A percentile compares a stretch with the other conserved stretches of the same genome.
Evolutionary conservation across 805 yeast species (phyloP).

Genomic region (Hanseniaspora vineae): DNA sequence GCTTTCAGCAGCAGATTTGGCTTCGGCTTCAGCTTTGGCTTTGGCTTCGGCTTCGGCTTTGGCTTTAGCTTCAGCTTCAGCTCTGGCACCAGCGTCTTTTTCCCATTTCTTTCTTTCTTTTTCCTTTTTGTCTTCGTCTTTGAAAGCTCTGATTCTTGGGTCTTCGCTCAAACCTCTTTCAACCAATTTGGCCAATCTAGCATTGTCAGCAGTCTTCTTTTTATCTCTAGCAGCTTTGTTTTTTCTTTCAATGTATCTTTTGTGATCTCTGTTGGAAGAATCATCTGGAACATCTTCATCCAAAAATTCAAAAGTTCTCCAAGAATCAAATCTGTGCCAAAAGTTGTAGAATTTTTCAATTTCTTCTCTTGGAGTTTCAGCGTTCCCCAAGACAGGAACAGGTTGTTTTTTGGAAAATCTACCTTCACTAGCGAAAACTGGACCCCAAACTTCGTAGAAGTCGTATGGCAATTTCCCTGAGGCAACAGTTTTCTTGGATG

Average conservation of each 20-base stretch:
- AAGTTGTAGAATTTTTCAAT: slow-evolving; percentile 82
- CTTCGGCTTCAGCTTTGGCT: slow-evolving; percentile 66
- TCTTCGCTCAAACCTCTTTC: slow-evolving; percentile 83
- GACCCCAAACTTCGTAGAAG: slow-evolving; percentile 86
- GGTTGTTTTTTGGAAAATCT: slow-evolving; percentile 90
- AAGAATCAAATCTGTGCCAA: slow-evolving; percentile 90
- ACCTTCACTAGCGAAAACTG: slow-evolving; percentile 80
- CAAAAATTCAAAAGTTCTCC: slow-evolving; percentile 96
- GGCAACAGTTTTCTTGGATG: slow-evolving; percentile 22
- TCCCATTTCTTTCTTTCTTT: slow-evolving; percentile 96
- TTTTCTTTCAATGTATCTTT: slow-evolving; percentile 96
- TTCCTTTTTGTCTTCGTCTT: slow-evolving; percentile 87
- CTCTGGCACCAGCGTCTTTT: slow-evolving; percentile 92
- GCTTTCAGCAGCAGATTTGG: slow-evolving; percentile 43
- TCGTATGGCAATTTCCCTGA: slow-evolving; percentile 35
- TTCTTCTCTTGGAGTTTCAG: slow-evolving; percentile 56
- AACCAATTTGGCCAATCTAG: slow-evolving; percentile 72
- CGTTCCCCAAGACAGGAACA: slow-evolving; percentile 67
- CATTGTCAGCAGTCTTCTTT: slow-evolving; percentile 94
- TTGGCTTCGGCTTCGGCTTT: slow-evolving; percentile 82
- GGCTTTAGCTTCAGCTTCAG: slow-evolving; percentile 86
- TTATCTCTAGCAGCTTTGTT: slow-evolving; percentile 93
- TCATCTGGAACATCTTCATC: slow-evolving; percentile 99
- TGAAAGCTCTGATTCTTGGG: slow-evolving; percentile 88
- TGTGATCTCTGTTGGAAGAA: slow-evolving; percentile 97